phyloP scores from a whole-genome alignment of 306 rosid genomes.

The Prunus davidiana region DNA sequence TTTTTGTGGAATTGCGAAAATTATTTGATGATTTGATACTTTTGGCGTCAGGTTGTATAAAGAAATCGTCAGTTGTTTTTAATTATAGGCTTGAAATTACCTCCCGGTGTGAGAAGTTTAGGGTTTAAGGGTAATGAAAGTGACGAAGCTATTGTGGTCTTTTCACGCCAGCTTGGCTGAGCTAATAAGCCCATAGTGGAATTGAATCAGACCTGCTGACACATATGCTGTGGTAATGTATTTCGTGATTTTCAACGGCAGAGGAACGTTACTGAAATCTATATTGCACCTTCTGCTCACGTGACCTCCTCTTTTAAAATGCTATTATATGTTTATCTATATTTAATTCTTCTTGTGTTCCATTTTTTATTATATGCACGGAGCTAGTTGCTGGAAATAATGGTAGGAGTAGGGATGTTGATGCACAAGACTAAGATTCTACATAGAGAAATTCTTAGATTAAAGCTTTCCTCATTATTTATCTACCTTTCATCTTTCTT shows the following conservation, averaged over 20 bases:
- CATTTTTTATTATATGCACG: not conserved
- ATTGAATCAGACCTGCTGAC: constrained; percentile 10
- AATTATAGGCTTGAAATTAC: not conserved
- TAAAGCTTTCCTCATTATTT: not conserved
- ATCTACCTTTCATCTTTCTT: not conserved
- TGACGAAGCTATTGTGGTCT: constrained; percentile 25
- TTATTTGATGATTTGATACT: not conserved
- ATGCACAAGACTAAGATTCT: not conserved
- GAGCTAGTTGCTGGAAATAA: not conserved
- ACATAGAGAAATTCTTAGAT: not conserved
- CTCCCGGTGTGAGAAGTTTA: not conserved
- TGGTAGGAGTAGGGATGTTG: not conserved
- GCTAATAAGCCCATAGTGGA: not conserved
- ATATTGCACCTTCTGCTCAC: constrained; percentile 17
- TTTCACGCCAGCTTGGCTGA: constrained; percentile 3
- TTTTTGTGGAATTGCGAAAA: not conserved
- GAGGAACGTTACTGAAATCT: constrained; percentile 23
- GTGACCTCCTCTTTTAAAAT: constrained; percentile 4
- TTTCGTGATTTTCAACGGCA: constrained; percentile 12
- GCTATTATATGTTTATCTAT: not conserved
- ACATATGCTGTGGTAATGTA: constrained; percentile 13
- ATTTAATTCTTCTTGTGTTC: not conserved
- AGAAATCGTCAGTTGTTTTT: not conserved
- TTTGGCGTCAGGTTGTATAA: not conserved
- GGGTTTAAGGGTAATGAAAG: constrained; percentile 21